phyloP scores from a whole-genome alignment of 2,329 filamentous ascomycete species.

The Alternaria conjuncta region DNA sequence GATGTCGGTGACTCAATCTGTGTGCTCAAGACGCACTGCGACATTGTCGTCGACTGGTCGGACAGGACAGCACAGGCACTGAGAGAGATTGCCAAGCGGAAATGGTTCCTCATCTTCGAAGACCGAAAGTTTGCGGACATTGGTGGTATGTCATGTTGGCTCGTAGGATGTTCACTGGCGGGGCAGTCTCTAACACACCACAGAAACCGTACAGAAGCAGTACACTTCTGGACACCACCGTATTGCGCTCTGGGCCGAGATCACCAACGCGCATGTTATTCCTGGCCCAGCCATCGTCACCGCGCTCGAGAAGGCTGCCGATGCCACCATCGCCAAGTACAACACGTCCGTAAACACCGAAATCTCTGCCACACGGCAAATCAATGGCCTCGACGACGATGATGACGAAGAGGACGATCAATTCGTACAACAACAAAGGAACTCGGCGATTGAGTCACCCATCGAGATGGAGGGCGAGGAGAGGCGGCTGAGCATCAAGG shows the following conservation, averaged over 20 bases:
- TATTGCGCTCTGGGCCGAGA: conserved; percentile 60
- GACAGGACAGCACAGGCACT: conserved; percentile 60
- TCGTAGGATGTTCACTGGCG: background rate
- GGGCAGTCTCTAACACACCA: conserved; percentile 12
- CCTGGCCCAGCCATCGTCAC: conserved; percentile 60
- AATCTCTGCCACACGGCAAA: conserved; percentile 50
- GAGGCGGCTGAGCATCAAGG: conserved; percentile 38
- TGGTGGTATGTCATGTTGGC: conserved; percentile 52
- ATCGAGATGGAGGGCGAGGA: conserved; percentile 42
- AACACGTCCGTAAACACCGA: conserved; percentile 60
- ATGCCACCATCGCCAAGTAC: conserved; percentile 55
- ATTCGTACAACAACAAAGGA: conserved; percentile 55
- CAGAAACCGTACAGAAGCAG: conserved; percentile 62
- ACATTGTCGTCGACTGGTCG: conserved; percentile 67
- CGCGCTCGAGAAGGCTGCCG: conserved; percentile 57
- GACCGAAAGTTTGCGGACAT: conserved; percentile 64
- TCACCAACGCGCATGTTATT: conserved; percentile 61
- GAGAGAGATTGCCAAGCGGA: conserved; percentile 56
- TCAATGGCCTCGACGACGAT: conserved; percentile 39
- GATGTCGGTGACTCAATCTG: conserved; percentile 67
- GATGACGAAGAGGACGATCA: conserved; percentile 31
- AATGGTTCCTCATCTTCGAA: conserved; percentile 61
- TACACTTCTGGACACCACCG: conserved; percentile 59
- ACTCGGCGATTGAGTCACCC: conserved; percentile 38
- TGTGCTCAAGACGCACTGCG: conserved; percentile 66